These are phyloP conservation scores for Prunus mume DNA, from an alignment of 306 rosid genomes.

Conservation along the genomic window DNA sequence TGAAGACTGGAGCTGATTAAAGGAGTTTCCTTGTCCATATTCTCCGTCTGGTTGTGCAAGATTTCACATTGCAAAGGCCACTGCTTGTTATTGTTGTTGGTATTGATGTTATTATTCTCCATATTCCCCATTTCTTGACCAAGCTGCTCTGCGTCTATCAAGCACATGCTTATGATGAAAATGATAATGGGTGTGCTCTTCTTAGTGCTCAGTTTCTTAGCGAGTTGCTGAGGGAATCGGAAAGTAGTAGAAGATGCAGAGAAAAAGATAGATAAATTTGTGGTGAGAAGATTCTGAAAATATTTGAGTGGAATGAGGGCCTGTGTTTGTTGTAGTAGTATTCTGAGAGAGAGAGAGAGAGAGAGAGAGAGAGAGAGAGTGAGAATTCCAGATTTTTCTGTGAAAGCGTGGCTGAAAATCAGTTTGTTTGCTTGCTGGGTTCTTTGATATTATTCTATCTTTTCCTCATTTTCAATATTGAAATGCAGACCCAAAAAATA, in stretches of 20 bases:
- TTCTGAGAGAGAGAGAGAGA: constrained; percentile 13
- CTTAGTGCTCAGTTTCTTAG: constrained; percentile 24
- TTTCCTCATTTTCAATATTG: not conserved
- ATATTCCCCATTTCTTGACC: constrained; percentile 40
- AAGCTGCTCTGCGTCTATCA: constrained; percentile 64
- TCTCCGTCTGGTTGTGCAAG: constrained; percentile 51
- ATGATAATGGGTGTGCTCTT: constrained; percentile 15
- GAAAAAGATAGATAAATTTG: not conserved
- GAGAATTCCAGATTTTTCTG: constrained; percentile 48
- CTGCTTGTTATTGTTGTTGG: constrained; percentile 23
- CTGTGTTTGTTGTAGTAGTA: constrained; percentile 21
- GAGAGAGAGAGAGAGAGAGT: not conserved
- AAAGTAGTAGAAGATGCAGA: constrained; percentile 23
- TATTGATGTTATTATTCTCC: constrained; percentile 28
- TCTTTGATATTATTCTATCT: not conserved
- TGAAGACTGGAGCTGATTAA: constrained; percentile 32
- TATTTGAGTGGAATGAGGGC: constrained; percentile 33
- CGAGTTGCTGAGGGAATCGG: constrained; percentile 37
- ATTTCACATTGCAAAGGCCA: constrained; percentile 67
- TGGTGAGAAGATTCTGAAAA: constrained; percentile 55
- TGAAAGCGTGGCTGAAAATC: constrained; percentile 60
- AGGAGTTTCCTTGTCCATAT: constrained; percentile 35
- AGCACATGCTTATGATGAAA: constrained; percentile 51
- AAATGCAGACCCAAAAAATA: too few relatives aligned
- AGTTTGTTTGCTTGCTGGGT: constrained; percentile 36